These are phyloP conservation scores for Fusarium neocosmosporiellum DNA, from an alignment of 2,329 filamentous ascomycete genomes.

Conservation along the genomic window DNA sequence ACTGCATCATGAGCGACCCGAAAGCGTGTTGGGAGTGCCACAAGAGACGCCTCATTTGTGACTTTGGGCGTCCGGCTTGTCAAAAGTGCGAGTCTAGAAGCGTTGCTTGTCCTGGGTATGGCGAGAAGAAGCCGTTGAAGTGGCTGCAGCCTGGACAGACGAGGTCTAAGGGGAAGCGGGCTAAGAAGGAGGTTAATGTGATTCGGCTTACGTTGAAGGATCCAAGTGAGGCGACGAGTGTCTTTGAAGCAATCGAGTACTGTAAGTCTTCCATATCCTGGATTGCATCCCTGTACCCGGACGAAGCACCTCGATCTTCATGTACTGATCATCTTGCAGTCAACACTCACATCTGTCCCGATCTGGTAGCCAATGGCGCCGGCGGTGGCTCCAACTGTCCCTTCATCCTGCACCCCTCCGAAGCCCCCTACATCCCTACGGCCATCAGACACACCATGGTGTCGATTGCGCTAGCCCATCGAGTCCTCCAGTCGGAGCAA, in stretches of 20 bases:
- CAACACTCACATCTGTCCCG: constrained; percentile 32
- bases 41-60: constrained; percentile 31
- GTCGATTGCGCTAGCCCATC: constrained; percentile 27
- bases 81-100: constrained; percentile 21
- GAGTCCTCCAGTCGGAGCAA: constrained; percentile 18
- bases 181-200: constrained; percentile 11
- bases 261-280: constrained; percentile 14
- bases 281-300: not conserved
- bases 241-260: constrained; percentile 14
- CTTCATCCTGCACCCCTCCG: constrained; percentile 11
- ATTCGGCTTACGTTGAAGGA: constrained; percentile 2
- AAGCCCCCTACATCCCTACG: constrained; percentile 7
- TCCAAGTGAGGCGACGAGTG: not conserved
- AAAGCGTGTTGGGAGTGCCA: constrained; percentile 37
- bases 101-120: constrained; percentile 29
- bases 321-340: constrained; percentile 2
- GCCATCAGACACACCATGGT: constrained; percentile 25
- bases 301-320: not conserved
- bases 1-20: not conserved
- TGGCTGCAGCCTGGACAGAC: constrained; percentile 36
- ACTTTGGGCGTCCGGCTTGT: constrained; percentile 26
- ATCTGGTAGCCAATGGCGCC: constrained; percentile 24
- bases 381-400: constrained; percentile 7
- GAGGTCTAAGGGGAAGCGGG: constrained; percentile 26
- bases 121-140: constrained; percentile 28